These are phyloP conservation scores for Gliomastix tumulicola DNA, from an alignment of 2,329 filamentous ascomycete genomes.

Conservation along the genomic window DNA sequence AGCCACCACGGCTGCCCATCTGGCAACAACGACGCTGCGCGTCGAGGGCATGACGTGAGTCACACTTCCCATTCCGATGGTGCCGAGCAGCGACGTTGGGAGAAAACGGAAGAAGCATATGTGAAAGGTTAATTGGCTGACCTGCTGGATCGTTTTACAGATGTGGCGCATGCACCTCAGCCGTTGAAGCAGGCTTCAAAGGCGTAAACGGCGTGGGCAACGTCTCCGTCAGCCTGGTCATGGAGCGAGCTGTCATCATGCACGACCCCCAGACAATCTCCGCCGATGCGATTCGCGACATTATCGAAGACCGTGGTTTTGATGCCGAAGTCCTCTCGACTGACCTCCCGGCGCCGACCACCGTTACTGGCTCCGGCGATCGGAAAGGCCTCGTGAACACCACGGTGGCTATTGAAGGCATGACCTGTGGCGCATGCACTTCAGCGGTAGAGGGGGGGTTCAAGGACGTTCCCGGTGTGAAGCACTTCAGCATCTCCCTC, in stretches of 20 bases:
- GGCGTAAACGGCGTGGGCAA: slow-evolving; percentile 72
- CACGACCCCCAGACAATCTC: slow-evolving; percentile 73
- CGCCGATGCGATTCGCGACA: slow-evolving; percentile 71
- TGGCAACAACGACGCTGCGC: slow-evolving; percentile 86
- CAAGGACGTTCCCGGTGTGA: slow-evolving; percentile 65
- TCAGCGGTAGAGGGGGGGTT: slow-evolving; percentile 79
- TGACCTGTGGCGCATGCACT: slow-evolving; percentile 89
- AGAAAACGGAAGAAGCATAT: too few species aligned
- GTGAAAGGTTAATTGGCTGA: too few species aligned
- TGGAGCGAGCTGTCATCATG: slow-evolving; percentile 91
- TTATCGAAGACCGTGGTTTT: slow-evolving; percentile 87
- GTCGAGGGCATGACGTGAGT: slow-evolving; percentile 81
- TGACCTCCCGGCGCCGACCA: slow-evolving; percentile 55
- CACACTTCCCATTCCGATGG: too few species aligned
- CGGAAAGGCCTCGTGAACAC: slow-evolving; percentile 49
- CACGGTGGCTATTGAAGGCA: slow-evolving; percentile 73
- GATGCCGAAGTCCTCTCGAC: slow-evolving; percentile 85
- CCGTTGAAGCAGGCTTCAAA: slow-evolving; percentile 89
- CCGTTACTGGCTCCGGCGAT: slow-evolving; percentile 15
- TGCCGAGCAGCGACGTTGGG: too few species aligned
- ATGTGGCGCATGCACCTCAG: slow-evolving; percentile 90
- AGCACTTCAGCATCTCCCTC: slow-evolving; percentile 73
- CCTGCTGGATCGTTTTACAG: slow-evolving; percentile 37
- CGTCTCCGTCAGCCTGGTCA: slow-evolving; percentile 88
- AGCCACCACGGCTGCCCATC: slow-evolving; percentile 33